Evolutionary conservation across 2,329 filamentous ascomycete species (phyloP).

Genomic region (Sclerotinia nivalis): DNA sequence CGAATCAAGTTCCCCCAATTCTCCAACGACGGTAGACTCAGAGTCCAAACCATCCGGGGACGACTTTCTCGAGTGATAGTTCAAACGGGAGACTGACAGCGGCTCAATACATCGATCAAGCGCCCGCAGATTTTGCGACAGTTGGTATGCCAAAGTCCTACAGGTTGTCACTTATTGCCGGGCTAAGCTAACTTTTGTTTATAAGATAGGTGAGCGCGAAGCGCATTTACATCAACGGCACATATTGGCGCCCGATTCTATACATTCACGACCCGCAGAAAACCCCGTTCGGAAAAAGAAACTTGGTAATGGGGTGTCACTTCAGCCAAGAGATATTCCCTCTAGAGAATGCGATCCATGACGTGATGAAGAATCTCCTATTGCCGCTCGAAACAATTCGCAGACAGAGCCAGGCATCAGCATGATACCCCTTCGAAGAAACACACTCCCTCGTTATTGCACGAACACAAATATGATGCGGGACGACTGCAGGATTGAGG

Average conservation of each 20-base stretch:
- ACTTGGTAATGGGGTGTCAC: background rate
- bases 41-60: too few species aligned
- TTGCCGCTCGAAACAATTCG: background rate
- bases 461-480: background rate
- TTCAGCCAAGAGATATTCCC: background rate
- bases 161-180: background rate
- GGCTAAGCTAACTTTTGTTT: constrained; percentile 3
- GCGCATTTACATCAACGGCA: background rate
- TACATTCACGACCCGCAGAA: background rate
- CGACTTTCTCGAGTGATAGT: too few species aligned
- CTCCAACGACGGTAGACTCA: too few species aligned
- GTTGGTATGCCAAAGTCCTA: background rate
- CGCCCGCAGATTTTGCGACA: background rate
- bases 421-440: background rate
- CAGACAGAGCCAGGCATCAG: background rate
- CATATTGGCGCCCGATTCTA: background rate
- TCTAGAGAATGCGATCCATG: background rate
- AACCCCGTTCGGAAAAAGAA: background rate
- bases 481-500: background rate
- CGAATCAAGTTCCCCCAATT: too few species aligned
- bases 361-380: background rate
- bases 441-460: background rate
- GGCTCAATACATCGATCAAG: background rate
- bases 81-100: too few species aligned
- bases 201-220: background rate